A percentile compares a stretch with the other conserved stretches of the same genome.
Conservation (phyloP, 192 early-diverging fungal species). For the Gryganskiella cystojenkinii region DNA sequence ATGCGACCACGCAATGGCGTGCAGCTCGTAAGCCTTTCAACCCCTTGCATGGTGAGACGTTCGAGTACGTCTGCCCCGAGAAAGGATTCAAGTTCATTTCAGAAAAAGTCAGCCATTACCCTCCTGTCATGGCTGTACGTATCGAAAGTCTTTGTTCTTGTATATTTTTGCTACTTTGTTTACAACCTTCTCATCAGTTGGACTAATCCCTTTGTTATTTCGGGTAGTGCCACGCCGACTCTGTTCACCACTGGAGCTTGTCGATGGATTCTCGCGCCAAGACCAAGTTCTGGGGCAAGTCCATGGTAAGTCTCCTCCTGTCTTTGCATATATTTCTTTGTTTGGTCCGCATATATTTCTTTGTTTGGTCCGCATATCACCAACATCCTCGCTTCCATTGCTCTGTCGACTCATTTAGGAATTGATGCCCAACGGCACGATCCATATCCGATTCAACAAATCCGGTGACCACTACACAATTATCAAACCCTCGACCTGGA, state of each 20-base stretch:
- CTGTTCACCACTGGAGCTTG: conserved; percentile 74
- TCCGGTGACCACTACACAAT: conserved; percentile 87
- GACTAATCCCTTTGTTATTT: no score
- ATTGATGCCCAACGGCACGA: conserved; percentile 84
- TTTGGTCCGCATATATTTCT: no score
- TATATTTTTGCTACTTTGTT: neutral
- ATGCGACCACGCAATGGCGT: conserved; percentile 86
- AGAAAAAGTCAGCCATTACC: conserved; percentile 97
- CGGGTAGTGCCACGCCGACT: conserved; percentile 82
- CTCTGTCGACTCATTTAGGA: conserved; percentile 55
- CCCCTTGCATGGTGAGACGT: conserved; percentile 97
- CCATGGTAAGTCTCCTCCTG: conserved; percentile 50
- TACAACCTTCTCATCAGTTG: neutral
- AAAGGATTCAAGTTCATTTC: conserved; percentile 90
- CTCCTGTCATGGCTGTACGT: conserved; percentile 87
- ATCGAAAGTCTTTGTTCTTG: neutral
- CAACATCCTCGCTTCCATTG: neutral
- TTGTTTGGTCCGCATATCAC: neutral
- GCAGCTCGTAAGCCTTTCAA: conserved; percentile 97
- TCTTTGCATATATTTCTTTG: neutral
- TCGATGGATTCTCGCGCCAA: conserved; percentile 94
- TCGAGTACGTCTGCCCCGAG: conserved; percentile 88
- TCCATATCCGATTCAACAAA: conserved; percentile 80
- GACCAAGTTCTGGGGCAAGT: conserved; percentile 98
- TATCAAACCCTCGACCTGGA: conserved; percentile 90